Conservation (phyloP, 2,329 filamentous ascomycete species). For the Ilyonectria destructans region DNA sequence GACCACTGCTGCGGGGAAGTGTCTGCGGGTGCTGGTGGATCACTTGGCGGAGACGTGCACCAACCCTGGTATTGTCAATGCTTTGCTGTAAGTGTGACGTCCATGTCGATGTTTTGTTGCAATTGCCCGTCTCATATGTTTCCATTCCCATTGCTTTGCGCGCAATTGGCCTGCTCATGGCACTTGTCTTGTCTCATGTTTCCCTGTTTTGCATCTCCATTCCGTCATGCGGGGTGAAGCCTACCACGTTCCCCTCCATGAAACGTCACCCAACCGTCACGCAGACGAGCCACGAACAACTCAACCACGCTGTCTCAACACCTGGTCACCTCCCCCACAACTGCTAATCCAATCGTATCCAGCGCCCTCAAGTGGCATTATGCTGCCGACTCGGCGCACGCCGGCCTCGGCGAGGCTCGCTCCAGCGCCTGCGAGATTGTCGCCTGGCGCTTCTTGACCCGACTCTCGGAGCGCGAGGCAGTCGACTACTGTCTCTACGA, state of each 20-base stretch:
- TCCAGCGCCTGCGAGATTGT: slow-evolving; percentile 86
- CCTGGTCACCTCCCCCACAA: neutral
- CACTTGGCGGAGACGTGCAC: slow-evolving; percentile 76
- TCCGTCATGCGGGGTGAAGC: slow-evolving; percentile 11
- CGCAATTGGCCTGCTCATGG: slow-evolving; percentile 1
- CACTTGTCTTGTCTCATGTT: neutral
- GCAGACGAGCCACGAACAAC: neutral
- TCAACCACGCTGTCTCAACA: neutral
- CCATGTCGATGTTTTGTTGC: neutral
- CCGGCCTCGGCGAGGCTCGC: slow-evolving; percentile 77
- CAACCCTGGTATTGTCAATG: slow-evolving; percentile 81
- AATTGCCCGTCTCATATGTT: neutral
- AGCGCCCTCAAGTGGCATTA: slow-evolving; percentile 86
- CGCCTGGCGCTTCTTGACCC: slow-evolving; percentile 83
- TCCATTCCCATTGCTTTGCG: slow-evolving; percentile 1
- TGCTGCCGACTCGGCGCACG: slow-evolving; percentile 73
- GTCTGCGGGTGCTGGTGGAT: slow-evolving; percentile 72
- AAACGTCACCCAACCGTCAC: neutral
- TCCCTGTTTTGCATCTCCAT: neutral
- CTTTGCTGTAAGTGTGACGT: slow-evolving; percentile 74
- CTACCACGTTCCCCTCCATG: neutral
- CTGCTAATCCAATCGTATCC: slow-evolving; percentile 30
- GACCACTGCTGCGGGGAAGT: slow-evolving; percentile 75
- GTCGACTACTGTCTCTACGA: slow-evolving; percentile 84
- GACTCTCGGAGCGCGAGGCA: slow-evolving; percentile 80